These are phyloP conservation scores for Aspergillus ellipticus DNA, from an alignment of 495 filamentous ascomycete species.

Conservation along the genomic window DNA sequence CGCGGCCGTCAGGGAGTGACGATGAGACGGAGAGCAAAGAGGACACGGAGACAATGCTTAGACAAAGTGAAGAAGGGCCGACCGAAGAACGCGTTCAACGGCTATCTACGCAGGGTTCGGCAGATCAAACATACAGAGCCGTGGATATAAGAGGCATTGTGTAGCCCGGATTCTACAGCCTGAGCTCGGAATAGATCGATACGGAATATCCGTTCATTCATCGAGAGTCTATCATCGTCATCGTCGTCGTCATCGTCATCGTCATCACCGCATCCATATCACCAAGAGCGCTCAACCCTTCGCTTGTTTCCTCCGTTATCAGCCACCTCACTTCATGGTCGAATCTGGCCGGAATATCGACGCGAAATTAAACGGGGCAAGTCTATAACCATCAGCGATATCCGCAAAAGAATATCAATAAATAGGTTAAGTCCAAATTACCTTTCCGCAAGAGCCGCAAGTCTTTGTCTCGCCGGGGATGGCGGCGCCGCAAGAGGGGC, in stretches of 20 bases:
- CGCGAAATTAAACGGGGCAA: slow-evolving; percentile 26
- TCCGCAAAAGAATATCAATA: neutral
- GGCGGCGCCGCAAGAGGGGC: slow-evolving; percentile 31
- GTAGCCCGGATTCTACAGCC: neutral
- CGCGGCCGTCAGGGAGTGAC: slow-evolving; percentile 28
- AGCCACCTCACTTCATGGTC: neutral
- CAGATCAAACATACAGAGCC: neutral
- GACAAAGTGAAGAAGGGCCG: slow-evolving; percentile 9
- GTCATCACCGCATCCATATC: neutral
- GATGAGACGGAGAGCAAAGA: slow-evolving; percentile 7
- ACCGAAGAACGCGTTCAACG: neutral
- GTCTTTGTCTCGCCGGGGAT: slow-evolving; percentile 31
- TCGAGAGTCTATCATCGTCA: neutral
- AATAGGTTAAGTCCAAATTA: slow-evolving; percentile 14
- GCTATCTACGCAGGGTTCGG: neutral
- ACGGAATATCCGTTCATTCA: neutral
- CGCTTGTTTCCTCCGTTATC: neutral
- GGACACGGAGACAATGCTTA: slow-evolving; percentile 1
- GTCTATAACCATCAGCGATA: slow-evolving; percentile 15
- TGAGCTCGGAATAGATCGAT: neutral
- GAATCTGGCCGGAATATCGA: too few relatives aligned
- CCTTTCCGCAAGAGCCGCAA: slow-evolving; percentile 33
- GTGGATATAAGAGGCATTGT: slow-evolving; percentile 7
- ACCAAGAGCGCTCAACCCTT: neutral
- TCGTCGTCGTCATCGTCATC: neutral